These are phyloP conservation scores for Ophiostoma sp. DNA, from an alignment of 2,329 filamentous ascomycete species.

Conservation along the genomic window DNA sequence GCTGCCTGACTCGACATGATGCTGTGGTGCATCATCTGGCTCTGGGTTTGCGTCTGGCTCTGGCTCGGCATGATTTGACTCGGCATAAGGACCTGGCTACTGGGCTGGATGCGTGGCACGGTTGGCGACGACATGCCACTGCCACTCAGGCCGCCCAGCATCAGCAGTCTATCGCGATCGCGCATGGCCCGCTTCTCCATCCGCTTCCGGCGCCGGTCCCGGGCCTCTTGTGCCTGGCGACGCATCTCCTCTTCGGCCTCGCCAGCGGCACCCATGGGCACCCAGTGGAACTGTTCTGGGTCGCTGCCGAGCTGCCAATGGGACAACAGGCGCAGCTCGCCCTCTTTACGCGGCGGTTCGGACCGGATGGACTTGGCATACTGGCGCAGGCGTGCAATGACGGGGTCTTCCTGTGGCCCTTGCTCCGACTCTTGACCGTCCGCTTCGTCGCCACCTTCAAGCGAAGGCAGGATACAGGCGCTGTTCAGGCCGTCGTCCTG, in stretches of 20 bases:
- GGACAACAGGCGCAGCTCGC: constrained; percentile 35
- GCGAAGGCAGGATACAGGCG: not conserved
- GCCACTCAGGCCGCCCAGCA: not conserved
- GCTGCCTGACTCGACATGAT: constrained; percentile 24
- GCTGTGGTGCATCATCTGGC: constrained; percentile 6
- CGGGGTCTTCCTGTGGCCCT: constrained; percentile 32
- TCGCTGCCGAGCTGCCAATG: constrained; percentile 42
- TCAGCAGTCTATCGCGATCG: constrained; percentile 31
- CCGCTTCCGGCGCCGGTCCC: constrained; percentile 33
- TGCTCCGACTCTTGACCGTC: not conserved
- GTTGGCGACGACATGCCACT: constrained; percentile 18
- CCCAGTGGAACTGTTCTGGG: constrained; percentile 38
- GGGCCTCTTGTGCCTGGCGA: constrained; percentile 30
- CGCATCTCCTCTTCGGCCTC: constrained; percentile 25
- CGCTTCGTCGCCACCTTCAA: not conserved
- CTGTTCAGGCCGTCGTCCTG: constrained; percentile 17
- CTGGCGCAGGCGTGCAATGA: constrained; percentile 39
- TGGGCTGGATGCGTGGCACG: constrained; percentile 22
- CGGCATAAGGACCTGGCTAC: constrained; percentile 18
- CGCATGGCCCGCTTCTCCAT: constrained; percentile 34
- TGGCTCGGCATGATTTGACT: constrained; percentile 9
- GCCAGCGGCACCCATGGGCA: constrained; percentile 23
- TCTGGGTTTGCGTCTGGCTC: not conserved
- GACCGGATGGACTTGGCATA: constrained; percentile 38
- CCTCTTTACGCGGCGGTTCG: constrained; percentile 32